Evolutionary conservation across 495 filamentous ascomycete species (phyloP).

Genomic region (Annulohypoxylon bovei): DNA sequence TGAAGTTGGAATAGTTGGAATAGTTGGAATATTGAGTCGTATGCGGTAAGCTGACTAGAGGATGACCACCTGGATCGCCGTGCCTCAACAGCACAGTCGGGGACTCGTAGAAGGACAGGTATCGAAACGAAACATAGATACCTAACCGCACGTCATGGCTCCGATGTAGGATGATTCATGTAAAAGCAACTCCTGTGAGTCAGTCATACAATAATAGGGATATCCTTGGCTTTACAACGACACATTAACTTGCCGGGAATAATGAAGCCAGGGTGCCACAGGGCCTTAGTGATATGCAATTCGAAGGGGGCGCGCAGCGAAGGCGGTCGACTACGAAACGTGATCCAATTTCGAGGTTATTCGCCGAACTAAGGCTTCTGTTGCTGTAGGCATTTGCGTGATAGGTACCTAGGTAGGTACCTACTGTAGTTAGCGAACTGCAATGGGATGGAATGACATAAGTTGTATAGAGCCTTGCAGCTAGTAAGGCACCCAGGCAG

Average conservation of each 20-base stretch:
- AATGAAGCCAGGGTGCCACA: conserved; percentile 15
- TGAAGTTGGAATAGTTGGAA: conserved; percentile 24
- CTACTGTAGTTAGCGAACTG: background rate
- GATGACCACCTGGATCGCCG: conserved; percentile 24
- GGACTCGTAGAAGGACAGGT: conserved; percentile 5
- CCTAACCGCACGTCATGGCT: conserved; percentile 10
- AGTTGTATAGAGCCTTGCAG: conserved; percentile 9
- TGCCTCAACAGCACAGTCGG: conserved; percentile 25
- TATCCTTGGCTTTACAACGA: conserved; percentile 22
- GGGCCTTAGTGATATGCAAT: conserved; percentile 16
- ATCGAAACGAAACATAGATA: conserved; percentile 14
- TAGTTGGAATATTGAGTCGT: conserved; percentile 22
- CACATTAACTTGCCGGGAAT: conserved; percentile 9
- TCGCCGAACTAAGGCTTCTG: background rate
- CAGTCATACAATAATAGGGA: conserved; percentile 30
- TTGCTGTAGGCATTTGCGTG: background rate
- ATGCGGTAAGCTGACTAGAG: conserved; percentile 44
- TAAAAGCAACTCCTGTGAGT: conserved; percentile 19
- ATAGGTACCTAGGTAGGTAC: background rate
- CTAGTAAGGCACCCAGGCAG: background rate
- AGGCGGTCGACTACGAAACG: background rate
- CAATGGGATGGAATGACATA: conserved; percentile 4
- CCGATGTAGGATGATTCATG: conserved; percentile 29
- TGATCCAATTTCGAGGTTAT: background rate
- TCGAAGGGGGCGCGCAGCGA: conserved; percentile 13